Base-by-base conservation (phyloP, 1,284 basidiomycete species). In the Mrakiaceae sp. region DNA sequence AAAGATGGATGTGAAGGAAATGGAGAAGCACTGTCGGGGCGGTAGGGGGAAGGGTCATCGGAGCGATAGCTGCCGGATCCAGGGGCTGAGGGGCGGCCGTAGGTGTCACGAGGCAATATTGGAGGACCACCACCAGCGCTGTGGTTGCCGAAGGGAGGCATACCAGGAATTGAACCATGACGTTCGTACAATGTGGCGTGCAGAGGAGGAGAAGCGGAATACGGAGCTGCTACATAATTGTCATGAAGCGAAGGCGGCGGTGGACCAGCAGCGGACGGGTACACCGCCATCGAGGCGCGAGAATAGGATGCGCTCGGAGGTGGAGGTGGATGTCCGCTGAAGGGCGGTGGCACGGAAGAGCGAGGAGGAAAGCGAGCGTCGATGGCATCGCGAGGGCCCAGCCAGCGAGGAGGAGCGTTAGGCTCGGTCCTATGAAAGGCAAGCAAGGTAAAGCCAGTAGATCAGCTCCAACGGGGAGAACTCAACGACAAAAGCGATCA, bases 301-400 rank as follows among this genome's bases (percentile, higher is more conserved):
- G 27, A 27, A 27, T 27, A 27, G 27, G 27, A 27, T 27, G 27
- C 1, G 27, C 27, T 27, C 27, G 27, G 27, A 27, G 27, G 27
- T 27, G 27, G 27, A 27, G 27, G 44, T 58, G 49, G 43, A 58
- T 47, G 4, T 44, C 57, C 12, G 46, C 46, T 9, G 57, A 6
- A 14, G 57, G 57, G 3, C 43, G 44, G 44, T 58, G 49, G n/a
- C 7, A 27, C 11, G 40, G 44, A 10, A 47, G 44, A n/a, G 57
- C 57, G 57, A 48, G 46, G 44, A 16, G 57, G 57, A 39, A 58
- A 58, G 46, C 57, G 57, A 46, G 57, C 57, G 57, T 58, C 57
- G 46, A 58, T 58, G 14, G 57, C 57, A 4, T 44, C 46, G 27
- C 57, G 57, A 47, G 57, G 2, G 44, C 49, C 57, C 57, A 44